Evolutionary conservation across 2,329 filamentous ascomycete genomes (phyloP), one percentile per base, ranked within the genome.

Genomic region (Coleophoma eucalyptorum): DNA sequence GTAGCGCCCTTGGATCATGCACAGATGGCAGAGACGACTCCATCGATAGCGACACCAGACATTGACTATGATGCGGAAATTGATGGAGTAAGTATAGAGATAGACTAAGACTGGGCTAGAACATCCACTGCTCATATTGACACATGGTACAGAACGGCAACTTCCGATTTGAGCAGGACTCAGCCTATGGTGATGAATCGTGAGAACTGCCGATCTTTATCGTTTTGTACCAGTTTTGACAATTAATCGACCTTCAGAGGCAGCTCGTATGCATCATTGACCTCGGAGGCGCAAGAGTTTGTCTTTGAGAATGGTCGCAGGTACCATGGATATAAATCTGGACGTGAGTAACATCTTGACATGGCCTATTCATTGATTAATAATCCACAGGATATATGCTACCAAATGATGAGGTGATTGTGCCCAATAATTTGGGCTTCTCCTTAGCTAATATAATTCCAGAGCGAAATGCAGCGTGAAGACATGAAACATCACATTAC

Each of bases 381-480:
- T 5, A 7, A 26, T 26, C 26, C 26, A 8, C 26, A 38, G 35
- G 35, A n/a, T 46, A 46, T 20, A 33, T 46, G 32, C 15, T 46
- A 15, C 43, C 43, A 3, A 46, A 19, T 48, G 49, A 48, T 20
- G 37, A 46, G 19, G 43, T 46, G 13, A 12, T 13, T 26, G 11
- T 19, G 7, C 33, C 32, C 26, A n/a, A 4, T 11, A 8, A 18
- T 18, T 12, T 5, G 31, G 3, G 4, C 43, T n/a, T 13, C 2
- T 13, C 2, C 6, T 38, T 5, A 13, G n/a, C 49, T 51, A 16
- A 51, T 42, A 12, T 7, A 15, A 20, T 21, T 26, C 33, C 26
- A 51, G 49, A 48, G 26, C 8, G 49, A 51, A 26, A 48, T 51
- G 43, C 44, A 51, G 33, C 49, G 49, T n/a, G 49, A 51, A 46